Base-by-base conservation (phyloP, 2,329 filamentous ascomycete genomes). In the Penicillium sp. region DNA sequence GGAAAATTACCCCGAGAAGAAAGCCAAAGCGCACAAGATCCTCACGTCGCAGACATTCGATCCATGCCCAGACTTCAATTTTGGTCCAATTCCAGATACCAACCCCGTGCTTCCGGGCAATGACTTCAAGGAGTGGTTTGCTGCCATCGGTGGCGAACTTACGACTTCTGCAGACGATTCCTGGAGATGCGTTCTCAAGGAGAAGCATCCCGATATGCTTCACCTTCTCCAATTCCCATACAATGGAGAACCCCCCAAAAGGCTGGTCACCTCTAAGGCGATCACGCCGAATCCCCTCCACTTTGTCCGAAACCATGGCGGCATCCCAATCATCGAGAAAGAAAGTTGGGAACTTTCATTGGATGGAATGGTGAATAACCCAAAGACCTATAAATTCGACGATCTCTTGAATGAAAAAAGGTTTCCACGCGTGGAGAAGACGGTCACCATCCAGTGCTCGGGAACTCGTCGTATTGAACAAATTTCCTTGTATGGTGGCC, bases 241-340 rank as follows among this genome's bases (percentile, higher is more conserved):
- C 69, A 88, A 88, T 39, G 85, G 85, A 0, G 85, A 88, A 59
- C 81, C 85, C 0, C 84, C 84, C 0, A 83, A 87, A 60, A 78
- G 82, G 2, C 76, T 89, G 0, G 80, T 86, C 0, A 80, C 81
- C 0, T 79, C 79, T 16, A 78, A 82, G 23, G 65, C 69, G 0
- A 80, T 90, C 39, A 91, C 88, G 0, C 76, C 80, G 0, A 91
- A 89, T 59, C 63, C 76, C 4, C 75, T 83, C n/a, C 83, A 87
- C 62, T 91, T 89, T 62, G 85, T 91, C 0, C 80, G 88, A 8
- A 91, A 91, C 58, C 88, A 91, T 60, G 88, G 88, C 10, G 88
- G 88, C 0, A 85, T 91, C 19, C 89, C 89, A 0, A 76, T 83
- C 8, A 89, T 91, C 53, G 80, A 88, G 9, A 74, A 80, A 1